These are phyloP conservation scores for Podila clonocystis DNA, from an alignment of 192 early-diverging fungal species.

Conservation along the genomic window DNA sequence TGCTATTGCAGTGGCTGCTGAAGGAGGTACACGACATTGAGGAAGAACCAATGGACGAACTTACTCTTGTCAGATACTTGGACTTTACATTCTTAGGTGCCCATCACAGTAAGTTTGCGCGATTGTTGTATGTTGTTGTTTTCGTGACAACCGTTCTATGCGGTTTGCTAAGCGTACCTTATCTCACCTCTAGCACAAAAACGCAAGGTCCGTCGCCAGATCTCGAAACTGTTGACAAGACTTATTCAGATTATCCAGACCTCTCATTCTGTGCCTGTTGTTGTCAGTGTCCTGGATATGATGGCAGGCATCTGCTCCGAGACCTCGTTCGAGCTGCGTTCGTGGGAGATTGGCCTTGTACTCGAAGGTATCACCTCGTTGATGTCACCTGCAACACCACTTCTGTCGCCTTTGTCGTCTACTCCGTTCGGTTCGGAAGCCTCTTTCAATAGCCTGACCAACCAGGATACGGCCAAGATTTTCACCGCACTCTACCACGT, in stretches of 20 bases:
- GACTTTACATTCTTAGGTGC: conserved; percentile 23
- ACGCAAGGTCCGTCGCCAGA: conserved; percentile 42
- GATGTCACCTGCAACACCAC: conserved; percentile 56
- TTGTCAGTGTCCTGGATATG: conserved; percentile 44
- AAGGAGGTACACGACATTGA: conserved; percentile 2
- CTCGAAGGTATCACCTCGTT: conserved; percentile 38
- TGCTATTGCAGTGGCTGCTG: conserved; percentile 27
- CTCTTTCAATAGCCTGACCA: conserved; percentile 13
- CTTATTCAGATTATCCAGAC: conserved; percentile 50
- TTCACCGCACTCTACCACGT: conserved; percentile 63
- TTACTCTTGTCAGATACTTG: conserved; percentile 31
- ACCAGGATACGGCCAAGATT: conserved; percentile 48
- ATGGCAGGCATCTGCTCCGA: conserved; percentile 50
- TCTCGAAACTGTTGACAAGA: conserved; percentile 47
- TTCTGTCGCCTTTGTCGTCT: conserved; percentile 30
- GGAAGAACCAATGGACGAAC: neutral
- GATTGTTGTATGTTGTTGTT: neutral
- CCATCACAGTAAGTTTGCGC: conserved; percentile 30
- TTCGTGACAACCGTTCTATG: neutral
- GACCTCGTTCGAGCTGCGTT: conserved; percentile 25
- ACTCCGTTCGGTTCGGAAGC: conserved; percentile 21
- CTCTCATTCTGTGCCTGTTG: conserved; percentile 45
- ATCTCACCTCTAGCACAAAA: conserved; percentile 46
- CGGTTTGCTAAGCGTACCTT: too few relatives aligned
- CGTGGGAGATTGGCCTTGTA: conserved; percentile 45